Evolutionary conservation across 257 asterid genomes (phyloP).

Genomic region (Lantana camara): DNA sequence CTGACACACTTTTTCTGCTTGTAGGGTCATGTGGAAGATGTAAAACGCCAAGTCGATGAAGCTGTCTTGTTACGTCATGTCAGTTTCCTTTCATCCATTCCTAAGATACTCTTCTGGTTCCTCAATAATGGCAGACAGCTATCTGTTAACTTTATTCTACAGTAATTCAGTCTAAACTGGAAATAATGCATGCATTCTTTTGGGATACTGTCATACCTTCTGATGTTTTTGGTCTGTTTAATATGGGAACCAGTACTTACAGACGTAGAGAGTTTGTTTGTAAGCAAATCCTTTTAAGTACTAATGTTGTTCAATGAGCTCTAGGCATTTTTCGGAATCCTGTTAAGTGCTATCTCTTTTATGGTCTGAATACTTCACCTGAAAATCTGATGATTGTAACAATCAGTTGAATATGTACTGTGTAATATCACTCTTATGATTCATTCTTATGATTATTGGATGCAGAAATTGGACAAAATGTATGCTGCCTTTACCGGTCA

Average conservation of each 20-base stretch:
- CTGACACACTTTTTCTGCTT: slow-evolving; percentile 31
- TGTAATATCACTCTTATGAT: not conserved
- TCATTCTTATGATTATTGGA: slow-evolving; percentile 19
- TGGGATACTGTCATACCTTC: not conserved
- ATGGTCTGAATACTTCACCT: not conserved
- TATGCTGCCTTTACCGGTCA: slow-evolving; percentile 90
- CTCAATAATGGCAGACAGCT: no score
- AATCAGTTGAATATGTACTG: not conserved
- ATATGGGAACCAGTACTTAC: not conserved
- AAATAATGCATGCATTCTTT: slow-evolving; percentile 5
- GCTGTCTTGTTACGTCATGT: slow-evolving; percentile 94
- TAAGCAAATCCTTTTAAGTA: slow-evolving; percentile 4
- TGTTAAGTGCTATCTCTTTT: slow-evolving; percentile 6
- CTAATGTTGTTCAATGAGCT: not conserved
- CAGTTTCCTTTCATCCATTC: slow-evolving; percentile 36
- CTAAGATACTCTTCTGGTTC: not conserved
- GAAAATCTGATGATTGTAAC: slow-evolving; percentile 11
- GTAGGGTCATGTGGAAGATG: slow-evolving; percentile 95
- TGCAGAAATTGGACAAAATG: slow-evolving; percentile 94
- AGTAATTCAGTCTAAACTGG: not conserved
- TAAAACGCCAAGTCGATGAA: slow-evolving; percentile 90
- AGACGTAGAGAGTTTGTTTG: not conserved
- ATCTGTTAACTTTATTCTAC: no score
- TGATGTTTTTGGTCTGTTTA: slow-evolving; percentile 6
- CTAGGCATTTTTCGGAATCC: slow-evolving; percentile 1